phyloP scores from a whole-genome alignment of 192 early-diverging fungal species.

The Funneliformis geosporum region DNA sequence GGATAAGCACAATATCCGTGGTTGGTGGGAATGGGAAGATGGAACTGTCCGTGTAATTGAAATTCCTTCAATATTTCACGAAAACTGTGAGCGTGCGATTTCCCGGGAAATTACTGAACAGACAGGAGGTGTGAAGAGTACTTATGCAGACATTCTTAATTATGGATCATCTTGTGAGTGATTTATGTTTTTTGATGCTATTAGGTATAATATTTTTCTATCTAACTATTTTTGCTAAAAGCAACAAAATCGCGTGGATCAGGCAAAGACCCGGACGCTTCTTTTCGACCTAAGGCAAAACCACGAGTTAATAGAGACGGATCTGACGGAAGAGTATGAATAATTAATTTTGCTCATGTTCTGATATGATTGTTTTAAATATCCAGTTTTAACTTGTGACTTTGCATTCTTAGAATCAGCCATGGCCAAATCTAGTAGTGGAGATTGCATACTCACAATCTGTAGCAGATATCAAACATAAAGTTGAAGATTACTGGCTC shows the following conservation, averaged over 20 bases:
- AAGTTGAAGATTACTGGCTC: not conserved
- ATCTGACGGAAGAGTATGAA: constrained; percentile 27
- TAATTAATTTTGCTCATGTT: constrained; percentile 14
- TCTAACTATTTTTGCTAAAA: constrained; percentile 17
- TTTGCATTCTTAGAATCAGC: constrained; percentile 27
- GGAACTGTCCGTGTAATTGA: constrained; percentile 25
- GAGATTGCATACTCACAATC: no score
- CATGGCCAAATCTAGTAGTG: no score
- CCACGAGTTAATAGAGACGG: not conserved
- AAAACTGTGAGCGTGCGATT: not conserved
- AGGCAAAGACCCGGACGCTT: constrained; percentile 12
- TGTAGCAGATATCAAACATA: not conserved
- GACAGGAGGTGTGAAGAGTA: not conserved
- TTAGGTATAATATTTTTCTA: constrained; percentile 6
- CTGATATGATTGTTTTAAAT: constrained; percentile 22
- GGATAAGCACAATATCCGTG: constrained; percentile 13
- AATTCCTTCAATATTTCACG: constrained; percentile 7
- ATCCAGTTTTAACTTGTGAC: no score
- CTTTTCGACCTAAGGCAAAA: constrained; percentile 6
- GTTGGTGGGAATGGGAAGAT: constrained; percentile 26
- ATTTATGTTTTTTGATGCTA: no score
- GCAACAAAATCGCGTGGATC: constrained; percentile 6
- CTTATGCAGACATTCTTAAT: not conserved
- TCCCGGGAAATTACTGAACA: not conserved
- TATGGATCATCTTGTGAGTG: constrained; percentile 9